Base-by-base conservation (phyloP, 352 stramenopile genomes). In the Plasmopara muralis region DNA sequence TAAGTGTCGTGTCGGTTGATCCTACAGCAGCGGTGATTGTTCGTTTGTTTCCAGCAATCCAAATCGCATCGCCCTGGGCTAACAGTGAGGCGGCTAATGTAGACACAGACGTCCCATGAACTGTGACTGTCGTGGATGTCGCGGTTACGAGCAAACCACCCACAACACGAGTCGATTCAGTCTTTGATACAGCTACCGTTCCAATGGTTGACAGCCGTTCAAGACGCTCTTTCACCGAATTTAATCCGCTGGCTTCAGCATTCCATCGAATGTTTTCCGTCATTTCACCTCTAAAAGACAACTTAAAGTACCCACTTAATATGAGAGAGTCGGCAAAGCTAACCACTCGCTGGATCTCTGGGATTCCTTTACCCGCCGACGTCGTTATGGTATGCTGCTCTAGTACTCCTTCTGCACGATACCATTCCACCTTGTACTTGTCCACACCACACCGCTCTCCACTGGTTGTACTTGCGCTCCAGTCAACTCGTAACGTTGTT, bases 371-470 rank as follows among this genome's bases (percentile, higher is more conserved):
- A 20, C 62, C 64, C 13, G 79, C 77, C 0, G 82, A 92, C 0
- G 77, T 89, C 6, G 82, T 92, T 31, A 92, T 83, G 2, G 75
- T 89, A 43, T 92, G 82, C 20, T 87, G 60, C 50, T 89, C 77
- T 16, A 57, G 67, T 0, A 48, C 58, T 9, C 77, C 79, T 60
- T 83, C 68, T 1, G 62, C 50, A 5, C 74, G 78, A 61, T 81
- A 92, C 79, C 82, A 90, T 55, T 92, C 82, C 9, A 90, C 50
- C 33, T 77, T 81, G 60, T 93, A 88, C 41, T 74, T 74, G 55
- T 86, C 73, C 0, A 88, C 60, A 18, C 64, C 54, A 20, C 77
- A 88, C 0, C 28, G 18, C 40, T 45, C 10, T 35, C 31, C 40
- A 49, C 43, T 8, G 43, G 60, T 43, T 0, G 61, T 46, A 47